Evolutionary conservation across 345 rosid species (phyloP).

Genomic region (Raphanus raphanistrum): DNA sequence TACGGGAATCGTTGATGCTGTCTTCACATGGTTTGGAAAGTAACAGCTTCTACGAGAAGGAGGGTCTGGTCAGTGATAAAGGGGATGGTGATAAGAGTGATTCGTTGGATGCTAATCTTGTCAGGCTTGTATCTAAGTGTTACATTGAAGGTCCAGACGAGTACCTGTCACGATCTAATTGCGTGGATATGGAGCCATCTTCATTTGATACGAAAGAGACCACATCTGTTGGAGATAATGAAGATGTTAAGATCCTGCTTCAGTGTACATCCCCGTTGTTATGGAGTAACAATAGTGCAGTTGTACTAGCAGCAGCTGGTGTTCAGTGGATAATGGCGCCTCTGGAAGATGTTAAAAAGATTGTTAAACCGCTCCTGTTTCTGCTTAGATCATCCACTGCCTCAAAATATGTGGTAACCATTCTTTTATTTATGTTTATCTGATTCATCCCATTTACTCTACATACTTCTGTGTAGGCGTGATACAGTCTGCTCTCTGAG

Average conservation of each 20-base stretch:
- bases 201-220: slow-evolving; percentile 48
- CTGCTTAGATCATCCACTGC: slow-evolving; percentile 78
- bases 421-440: slow-evolving; percentile 3
- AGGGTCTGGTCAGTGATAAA: slow-evolving; percentile 43
- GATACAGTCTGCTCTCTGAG: slow-evolving; percentile 8
- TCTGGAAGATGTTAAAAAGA: slow-evolving; percentile 63
- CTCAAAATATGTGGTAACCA: slow-evolving; percentile 87
- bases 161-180: slow-evolving; percentile 65
- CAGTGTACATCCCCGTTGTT: slow-evolving; percentile 88
- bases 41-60: slow-evolving; percentile 48
- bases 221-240: slow-evolving; percentile 66
- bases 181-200: slow-evolving; percentile 36
- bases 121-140: slow-evolving; percentile 53
- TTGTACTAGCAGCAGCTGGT: slow-evolving; percentile 87
- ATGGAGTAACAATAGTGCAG: slow-evolving; percentile 94
- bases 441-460: neutral
- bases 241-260: slow-evolving; percentile 75
- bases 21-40: slow-evolving; percentile 48
- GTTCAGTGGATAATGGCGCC: slow-evolving; percentile 98
- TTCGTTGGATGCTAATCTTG: slow-evolving; percentile 40
- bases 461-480: slow-evolving; percentile 1
- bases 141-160: slow-evolving; percentile 96
- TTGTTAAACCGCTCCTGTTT: slow-evolving; percentile 90
- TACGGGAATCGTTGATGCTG: slow-evolving; percentile 83
- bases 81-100: slow-evolving; percentile 35